Percentiles rank a stretch among this genome's conserved stretches.
Conservation (phyloP, 2,329 filamentous ascomycete species). For the Trichoderma guizhouense region DNA sequence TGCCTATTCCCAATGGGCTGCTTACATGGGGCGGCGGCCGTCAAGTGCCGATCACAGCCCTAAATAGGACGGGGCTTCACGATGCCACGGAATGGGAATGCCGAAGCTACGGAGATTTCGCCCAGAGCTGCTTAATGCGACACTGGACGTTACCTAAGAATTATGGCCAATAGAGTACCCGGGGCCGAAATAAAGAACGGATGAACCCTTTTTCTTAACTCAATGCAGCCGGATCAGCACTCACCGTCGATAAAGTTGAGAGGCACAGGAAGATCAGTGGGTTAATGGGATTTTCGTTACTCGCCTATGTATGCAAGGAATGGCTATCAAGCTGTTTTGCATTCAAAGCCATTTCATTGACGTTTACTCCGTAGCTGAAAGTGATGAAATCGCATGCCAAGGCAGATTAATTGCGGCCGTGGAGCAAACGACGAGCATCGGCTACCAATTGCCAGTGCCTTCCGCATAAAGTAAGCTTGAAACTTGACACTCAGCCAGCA, state of each 20-base stretch:
- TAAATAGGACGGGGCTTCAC: not conserved
- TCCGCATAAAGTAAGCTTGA: not conserved
- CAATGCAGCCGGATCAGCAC: not conserved
- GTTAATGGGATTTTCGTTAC: not conserved
- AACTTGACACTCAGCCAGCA: not conserved
- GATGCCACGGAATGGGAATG: not conserved
- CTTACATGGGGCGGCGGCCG: not conserved
- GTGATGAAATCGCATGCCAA: not conserved
- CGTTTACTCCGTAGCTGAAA: not conserved
- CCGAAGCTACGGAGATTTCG: conserved; percentile 4
- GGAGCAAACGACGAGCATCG: not conserved
- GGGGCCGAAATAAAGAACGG: not conserved
- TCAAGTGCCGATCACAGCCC: not conserved
- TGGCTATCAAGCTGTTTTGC: not conserved
- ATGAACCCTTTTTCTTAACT: not conserved
- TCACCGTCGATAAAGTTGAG: not conserved
- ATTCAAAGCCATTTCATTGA: not conserved
- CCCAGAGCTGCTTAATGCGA: not conserved
- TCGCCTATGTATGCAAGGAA: not conserved
- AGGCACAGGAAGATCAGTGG: not conserved
- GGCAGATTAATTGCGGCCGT: not conserved
- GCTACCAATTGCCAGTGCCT: not conserved
- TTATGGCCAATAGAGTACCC: not conserved
- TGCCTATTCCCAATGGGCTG: not conserved
- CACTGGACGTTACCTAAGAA: not conserved